Evolutionary conservation across 2,329 filamentous ascomycete species (phyloP).

Genomic region (Pestalotiopsis sp.): DNA sequence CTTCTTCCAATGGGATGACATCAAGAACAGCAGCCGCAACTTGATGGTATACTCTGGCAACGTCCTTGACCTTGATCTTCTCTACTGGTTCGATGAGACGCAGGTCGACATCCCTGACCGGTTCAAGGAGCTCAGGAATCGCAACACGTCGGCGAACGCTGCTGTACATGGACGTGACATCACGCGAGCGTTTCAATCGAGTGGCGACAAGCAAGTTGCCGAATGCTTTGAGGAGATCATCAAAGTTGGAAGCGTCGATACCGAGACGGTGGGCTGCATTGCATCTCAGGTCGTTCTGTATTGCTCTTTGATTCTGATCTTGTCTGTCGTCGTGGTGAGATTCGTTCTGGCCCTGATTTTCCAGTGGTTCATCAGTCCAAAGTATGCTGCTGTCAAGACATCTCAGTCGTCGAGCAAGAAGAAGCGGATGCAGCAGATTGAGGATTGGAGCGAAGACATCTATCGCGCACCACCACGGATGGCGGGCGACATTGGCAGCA

Average conservation of each 20-base stretch:
- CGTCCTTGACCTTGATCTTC: constrained; percentile 85
- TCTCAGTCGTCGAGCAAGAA: constrained; percentile 80
- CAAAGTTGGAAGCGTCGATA: constrained; percentile 94
- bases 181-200: constrained; percentile 82
- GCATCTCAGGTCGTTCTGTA: constrained; percentile 97
- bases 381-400: constrained; percentile 83
- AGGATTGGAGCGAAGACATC: constrained; percentile 97
- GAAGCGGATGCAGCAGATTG: constrained; percentile 88
- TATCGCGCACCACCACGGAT: constrained; percentile 87
- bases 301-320: constrained; percentile 86
- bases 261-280: constrained; percentile 95
- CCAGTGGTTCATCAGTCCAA: constrained; percentile 92
- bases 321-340: constrained; percentile 83
- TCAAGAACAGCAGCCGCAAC: constrained; percentile 86
- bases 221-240: constrained; percentile 91
- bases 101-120: constrained; percentile 76
- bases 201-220: constrained; percentile 77
- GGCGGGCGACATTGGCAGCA: constrained; percentile 72
- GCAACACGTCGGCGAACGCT: constrained; percentile 58
- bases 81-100: constrained; percentile 85
- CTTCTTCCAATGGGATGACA: constrained; percentile 94
- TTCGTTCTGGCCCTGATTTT: constrained; percentile 90
- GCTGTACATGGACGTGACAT: constrained; percentile 82
- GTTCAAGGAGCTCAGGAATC: constrained; percentile 80
- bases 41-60: constrained; percentile 92